These are phyloP conservation scores for Aurantiochytrium sp. DNA, from an alignment of 108 stramenopile genomes.

Conservation along the genomic window DNA sequence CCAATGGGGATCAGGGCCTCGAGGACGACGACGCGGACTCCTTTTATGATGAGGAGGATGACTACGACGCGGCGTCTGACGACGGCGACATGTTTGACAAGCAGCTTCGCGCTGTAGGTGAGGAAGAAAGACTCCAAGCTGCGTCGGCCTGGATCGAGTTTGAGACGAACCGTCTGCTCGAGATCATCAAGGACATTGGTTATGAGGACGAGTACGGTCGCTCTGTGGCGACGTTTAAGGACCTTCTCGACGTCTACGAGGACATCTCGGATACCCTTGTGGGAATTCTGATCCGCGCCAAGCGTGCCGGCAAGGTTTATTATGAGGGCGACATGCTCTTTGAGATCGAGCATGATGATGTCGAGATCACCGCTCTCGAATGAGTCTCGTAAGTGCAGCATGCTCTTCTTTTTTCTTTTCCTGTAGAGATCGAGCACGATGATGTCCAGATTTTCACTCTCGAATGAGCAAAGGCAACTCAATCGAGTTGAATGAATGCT, in stretches of 20 bases:
- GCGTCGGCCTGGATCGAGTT: constrained; percentile 12
- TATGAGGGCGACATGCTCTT: constrained; percentile 16
- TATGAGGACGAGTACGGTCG: not conserved
- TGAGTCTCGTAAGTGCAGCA: not conserved
- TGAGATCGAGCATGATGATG: not conserved
- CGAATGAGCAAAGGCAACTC: no score
- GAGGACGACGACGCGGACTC: not conserved
- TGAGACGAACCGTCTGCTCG: constrained; percentile 12
- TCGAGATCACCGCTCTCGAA: not conserved
- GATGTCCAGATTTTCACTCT: no score
- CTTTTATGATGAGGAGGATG: not conserved
- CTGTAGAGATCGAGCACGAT: no score
- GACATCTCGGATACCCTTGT: constrained; percentile 1
- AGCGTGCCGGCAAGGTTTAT: not conserved
- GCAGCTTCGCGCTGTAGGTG: not conserved
- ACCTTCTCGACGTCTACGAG: not conserved
- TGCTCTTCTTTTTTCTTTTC: no score
- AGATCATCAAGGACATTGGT: not conserved
- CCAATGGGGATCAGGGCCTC: not conserved
- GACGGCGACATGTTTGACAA: not conserved
- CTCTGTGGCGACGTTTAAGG: not conserved
- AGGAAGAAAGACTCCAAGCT: not conserved
- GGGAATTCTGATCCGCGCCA: not conserved
- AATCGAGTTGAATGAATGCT: no score
- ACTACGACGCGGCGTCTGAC: not conserved